phyloP scores from a whole-genome alignment of 768 basidiomycete species.

The Phaeotremella skinneri region DNA sequence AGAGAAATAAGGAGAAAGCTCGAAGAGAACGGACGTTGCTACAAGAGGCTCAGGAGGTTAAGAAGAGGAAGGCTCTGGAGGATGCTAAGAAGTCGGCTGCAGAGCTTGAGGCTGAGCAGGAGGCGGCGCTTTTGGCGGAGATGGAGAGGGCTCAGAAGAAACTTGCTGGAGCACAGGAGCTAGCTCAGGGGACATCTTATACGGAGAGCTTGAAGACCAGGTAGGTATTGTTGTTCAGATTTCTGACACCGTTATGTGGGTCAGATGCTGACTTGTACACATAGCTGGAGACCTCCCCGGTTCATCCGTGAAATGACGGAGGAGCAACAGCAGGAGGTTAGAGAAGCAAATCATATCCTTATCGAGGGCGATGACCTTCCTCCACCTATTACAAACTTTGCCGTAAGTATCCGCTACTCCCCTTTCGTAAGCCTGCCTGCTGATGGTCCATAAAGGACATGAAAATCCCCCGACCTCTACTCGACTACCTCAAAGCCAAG shows the following conservation, averaged over 20 bases:
- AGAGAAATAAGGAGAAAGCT: slow-evolving; percentile 67
- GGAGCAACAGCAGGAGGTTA: slow-evolving; percentile 68
- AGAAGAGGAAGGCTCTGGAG: slow-evolving; percentile 74
- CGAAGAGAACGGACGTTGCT: slow-evolving; percentile 83
- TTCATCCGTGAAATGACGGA: slow-evolving; percentile 71
- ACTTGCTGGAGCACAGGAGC: slow-evolving; percentile 85
- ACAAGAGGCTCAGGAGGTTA: slow-evolving; percentile 93
- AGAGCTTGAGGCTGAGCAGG: slow-evolving; percentile 82
- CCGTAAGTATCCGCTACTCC: slow-evolving; percentile 54
- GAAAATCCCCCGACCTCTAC: slow-evolving; percentile 88
- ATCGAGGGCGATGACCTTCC: slow-evolving; percentile 93
- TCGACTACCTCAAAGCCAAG: slow-evolving; percentile 78
- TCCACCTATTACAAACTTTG: slow-evolving; percentile 86
- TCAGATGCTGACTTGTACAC: slow-evolving; percentile 4
- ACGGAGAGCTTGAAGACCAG: slow-evolving; percentile 78
- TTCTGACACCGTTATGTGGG: background rate
- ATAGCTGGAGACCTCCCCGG: slow-evolving; percentile 87
- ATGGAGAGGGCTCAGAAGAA: slow-evolving; percentile 81
- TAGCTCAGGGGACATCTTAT: slow-evolving; percentile 89
- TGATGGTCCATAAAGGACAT: slow-evolving; percentile 66
- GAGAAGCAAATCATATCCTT: slow-evolving; percentile 90
- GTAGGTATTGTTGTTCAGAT: slow-evolving; percentile 56
- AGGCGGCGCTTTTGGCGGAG: slow-evolving; percentile 85
- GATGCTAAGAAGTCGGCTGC: slow-evolving; percentile 83
- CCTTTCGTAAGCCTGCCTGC: background rate